These are phyloP conservation scores for Hypoxylon perforatum DNA, from an alignment of 495 filamentous ascomycete genomes.

Conservation along the genomic window DNA sequence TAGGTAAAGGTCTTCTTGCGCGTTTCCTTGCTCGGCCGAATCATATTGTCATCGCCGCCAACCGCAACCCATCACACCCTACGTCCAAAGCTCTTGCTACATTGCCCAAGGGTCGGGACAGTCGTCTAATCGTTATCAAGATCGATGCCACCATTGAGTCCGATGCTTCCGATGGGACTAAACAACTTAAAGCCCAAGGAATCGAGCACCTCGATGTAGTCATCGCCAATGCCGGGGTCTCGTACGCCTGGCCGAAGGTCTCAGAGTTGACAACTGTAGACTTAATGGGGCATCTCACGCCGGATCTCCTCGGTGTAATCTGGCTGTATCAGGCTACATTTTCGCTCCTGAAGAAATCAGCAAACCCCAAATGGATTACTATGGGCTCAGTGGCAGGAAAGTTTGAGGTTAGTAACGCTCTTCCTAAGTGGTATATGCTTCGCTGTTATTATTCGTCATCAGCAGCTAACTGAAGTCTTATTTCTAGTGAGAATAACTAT, in stretches of 20 bases:
- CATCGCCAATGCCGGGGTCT: slow-evolving; percentile 48
- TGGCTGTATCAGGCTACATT: slow-evolving; percentile 48
- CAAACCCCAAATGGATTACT: slow-evolving; percentile 49
- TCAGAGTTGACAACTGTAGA: slow-evolving; percentile 44
- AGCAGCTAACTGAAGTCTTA: background rate
- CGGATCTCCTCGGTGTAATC: slow-evolving; percentile 46
- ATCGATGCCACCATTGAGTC: slow-evolving; percentile 38
- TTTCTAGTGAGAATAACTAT: slow-evolving; percentile 8
- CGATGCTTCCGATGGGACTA: slow-evolving; percentile 34
- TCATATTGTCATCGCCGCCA: slow-evolving; percentile 48
- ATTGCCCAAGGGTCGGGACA: slow-evolving; percentile 36
- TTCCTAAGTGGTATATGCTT: background rate
- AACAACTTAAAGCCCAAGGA: slow-evolving; percentile 30
- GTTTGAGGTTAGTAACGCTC: slow-evolving; percentile 34
- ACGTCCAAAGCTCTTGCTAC: slow-evolving; percentile 37
- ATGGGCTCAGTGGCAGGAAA: slow-evolving; percentile 45
- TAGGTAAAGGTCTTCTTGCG: slow-evolving; percentile 42
- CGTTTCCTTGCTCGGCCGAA: slow-evolving; percentile 42
- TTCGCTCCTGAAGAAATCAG: slow-evolving; percentile 40
- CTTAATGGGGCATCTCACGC: slow-evolving; percentile 42
- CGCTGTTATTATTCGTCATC: background rate
- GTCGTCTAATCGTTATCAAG: slow-evolving; percentile 43
- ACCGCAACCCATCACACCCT: slow-evolving; percentile 42
- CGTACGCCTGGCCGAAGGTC: slow-evolving; percentile 44
- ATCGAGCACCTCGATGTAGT: slow-evolving; percentile 46